phyloP scores from a whole-genome alignment of 768 basidiomycete species.

The Dentipellis sp. region DNA sequence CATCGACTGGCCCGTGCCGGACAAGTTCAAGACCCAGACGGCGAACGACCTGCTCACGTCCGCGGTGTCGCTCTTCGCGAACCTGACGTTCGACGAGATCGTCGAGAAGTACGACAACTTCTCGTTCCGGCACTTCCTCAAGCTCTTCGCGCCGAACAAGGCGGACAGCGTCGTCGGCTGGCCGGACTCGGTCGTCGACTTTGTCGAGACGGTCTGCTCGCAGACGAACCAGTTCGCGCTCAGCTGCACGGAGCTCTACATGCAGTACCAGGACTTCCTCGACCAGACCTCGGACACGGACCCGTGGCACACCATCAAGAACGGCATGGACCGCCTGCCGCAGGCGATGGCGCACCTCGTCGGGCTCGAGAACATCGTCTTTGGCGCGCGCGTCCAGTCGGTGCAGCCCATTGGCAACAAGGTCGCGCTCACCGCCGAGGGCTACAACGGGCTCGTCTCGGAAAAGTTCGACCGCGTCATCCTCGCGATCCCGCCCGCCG shows the following conservation, averaged over 20 bases:
- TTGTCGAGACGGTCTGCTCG: constrained; percentile 16
- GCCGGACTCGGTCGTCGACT: constrained; percentile 16
- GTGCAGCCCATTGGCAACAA: constrained; percentile 4
- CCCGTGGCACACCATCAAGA: constrained; percentile 13
- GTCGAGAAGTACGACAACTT: constrained; percentile 8
- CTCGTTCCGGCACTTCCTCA: constrained; percentile 16
- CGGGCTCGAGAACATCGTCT: constrained; percentile 13
- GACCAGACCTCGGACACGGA: constrained; percentile 4
- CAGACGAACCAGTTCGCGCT: constrained; percentile 19
- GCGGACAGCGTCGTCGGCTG: constrained; percentile 3
- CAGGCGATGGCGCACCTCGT: constrained; percentile 15
- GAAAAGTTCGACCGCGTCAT: constrained; percentile 13
- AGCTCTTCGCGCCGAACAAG: background rate
- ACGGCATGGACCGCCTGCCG: constrained; percentile 17
- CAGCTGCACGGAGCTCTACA: constrained; percentile 19
- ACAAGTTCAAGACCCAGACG: background rate
- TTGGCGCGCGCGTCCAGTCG: constrained; percentile 13
- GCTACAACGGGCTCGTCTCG: background rate
- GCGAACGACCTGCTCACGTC: constrained; percentile 8
- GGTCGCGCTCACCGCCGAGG: constrained; percentile 5
- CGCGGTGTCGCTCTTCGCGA: constrained; percentile 8
- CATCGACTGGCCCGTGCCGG: constrained; percentile 8
- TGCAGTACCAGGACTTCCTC: constrained; percentile 16
- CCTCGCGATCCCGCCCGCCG: constrained; percentile 18
- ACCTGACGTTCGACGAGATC: constrained; percentile 8